Conservation (phyloP, 805 yeast species). For the Pichia rugopelliculosa region DNA sequence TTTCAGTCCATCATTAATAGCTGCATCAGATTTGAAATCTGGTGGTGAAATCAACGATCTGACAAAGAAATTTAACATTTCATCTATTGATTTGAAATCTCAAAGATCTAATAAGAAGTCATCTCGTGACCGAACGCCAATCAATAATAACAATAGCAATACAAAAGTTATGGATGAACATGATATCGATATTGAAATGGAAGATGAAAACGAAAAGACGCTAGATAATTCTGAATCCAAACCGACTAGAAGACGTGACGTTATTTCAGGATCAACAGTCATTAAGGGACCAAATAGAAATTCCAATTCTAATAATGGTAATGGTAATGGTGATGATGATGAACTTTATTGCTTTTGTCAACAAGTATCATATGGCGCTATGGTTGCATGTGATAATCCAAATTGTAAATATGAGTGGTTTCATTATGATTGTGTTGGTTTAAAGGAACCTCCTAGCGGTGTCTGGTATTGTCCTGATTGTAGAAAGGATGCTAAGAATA, state of each 20-base stretch:
- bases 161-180: background rate
- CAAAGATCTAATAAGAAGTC: slow-evolving; percentile 4
- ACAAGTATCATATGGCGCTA: slow-evolving; percentile 74
- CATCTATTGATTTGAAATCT: slow-evolving; percentile 2
- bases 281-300: slow-evolving; percentile 11
- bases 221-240: slow-evolving; percentile 4
- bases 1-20: background rate
- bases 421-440: slow-evolving; percentile 76
- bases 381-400: slow-evolving; percentile 58
- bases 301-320: background rate
- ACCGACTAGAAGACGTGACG: slow-evolving; percentile 14
- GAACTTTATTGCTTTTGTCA: slow-evolving; percentile 85
- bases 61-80: slow-evolving; percentile 1
- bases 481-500: slow-evolving; percentile 23
- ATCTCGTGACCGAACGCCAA: slow-evolving; percentile 10
- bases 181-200: background rate
- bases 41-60: background rate
- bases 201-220: background rate
- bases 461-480: slow-evolving; percentile 97
- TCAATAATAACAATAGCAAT: slow-evolving; percentile 1
- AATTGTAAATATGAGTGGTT: slow-evolving; percentile 58
- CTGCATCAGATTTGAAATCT: background rate
- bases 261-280: slow-evolving; percentile 17
- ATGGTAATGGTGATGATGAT: slow-evolving; percentile 47
- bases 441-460: slow-evolving; percentile 89